Conservation (phyloP, 2,329 filamentous ascomycete genomes). For the Fusarium penzigii region DNA sequence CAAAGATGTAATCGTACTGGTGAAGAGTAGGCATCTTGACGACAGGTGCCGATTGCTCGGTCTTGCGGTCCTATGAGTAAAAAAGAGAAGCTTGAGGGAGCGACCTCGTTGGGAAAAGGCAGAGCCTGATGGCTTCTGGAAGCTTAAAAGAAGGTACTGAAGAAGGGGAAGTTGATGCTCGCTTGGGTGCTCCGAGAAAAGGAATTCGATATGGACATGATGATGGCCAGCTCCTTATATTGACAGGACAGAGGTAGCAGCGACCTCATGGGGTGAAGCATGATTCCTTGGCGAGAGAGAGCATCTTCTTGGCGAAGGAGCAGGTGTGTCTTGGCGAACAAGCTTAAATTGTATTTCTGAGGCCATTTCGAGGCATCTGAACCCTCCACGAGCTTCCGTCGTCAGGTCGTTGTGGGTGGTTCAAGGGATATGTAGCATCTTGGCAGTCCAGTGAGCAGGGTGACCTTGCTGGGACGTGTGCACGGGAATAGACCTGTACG, state of each 20-base stretch:
- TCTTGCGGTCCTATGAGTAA: background rate
- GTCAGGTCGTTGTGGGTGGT: background rate
- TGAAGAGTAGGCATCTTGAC: constrained; percentile 31
- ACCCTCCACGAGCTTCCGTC: background rate
- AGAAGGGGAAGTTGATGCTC: constrained; percentile 9
- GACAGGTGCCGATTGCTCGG: constrained; percentile 6
- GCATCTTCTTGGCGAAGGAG: background rate
- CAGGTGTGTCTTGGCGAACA: constrained; percentile 24
- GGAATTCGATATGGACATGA: constrained; percentile 2
- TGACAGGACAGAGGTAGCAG: constrained; percentile 1
- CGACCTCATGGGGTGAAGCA: constrained; percentile 12
- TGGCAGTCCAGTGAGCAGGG: background rate
- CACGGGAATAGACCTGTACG: background rate
- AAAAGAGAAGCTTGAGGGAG: background rate
- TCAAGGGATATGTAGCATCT: background rate
- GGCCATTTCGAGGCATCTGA: constrained; percentile 2
- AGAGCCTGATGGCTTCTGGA: constrained; percentile 11
- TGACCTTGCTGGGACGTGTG: background rate
- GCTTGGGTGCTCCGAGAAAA: constrained; percentile 2
- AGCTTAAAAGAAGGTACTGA: constrained; percentile 6
- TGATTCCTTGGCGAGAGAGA: background rate
- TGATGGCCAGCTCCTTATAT: constrained; percentile 22
- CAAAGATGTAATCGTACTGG: constrained; percentile 65
- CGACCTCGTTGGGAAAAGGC: background rate
- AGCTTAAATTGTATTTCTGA: constrained; percentile 30